phyloP scores from a whole-genome alignment of 2,329 filamentous ascomycete species.

The Pseudogymnoascus sp. region DNA sequence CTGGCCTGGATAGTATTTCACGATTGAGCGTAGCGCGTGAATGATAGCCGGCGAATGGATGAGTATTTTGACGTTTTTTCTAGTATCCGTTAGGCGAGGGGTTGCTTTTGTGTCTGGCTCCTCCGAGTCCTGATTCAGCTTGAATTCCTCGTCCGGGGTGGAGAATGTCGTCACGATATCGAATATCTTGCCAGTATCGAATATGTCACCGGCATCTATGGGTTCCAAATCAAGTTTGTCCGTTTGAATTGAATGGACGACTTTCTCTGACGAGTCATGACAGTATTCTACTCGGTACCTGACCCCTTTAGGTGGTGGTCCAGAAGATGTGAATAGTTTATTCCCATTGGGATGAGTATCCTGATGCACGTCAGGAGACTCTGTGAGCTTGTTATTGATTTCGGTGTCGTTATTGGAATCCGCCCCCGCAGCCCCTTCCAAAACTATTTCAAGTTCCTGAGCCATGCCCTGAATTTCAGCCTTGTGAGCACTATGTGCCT shows the following conservation, averaged over 20 bases:
- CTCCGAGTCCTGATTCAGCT: background rate
- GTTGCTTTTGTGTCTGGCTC: background rate
- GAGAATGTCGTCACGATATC: background rate
- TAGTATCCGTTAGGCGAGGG: background rate
- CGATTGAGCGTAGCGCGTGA: background rate
- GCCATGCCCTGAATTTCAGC: background rate
- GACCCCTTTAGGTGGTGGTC: background rate
- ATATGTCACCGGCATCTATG: background rate
- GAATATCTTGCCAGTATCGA: background rate
- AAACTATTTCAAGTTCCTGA: background rate
- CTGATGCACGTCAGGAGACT: background rate
- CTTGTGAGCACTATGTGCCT: background rate
- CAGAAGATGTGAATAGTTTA: background rate
- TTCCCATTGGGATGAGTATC: background rate
- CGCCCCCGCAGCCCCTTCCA: background rate
- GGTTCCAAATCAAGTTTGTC: background rate
- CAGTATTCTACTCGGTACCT: background rate
- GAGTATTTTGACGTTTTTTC: background rate
- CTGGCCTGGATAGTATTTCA: background rate
- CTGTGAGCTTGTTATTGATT: background rate
- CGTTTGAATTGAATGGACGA: background rate
- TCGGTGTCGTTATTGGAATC: background rate
- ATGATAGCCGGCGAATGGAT: background rate
- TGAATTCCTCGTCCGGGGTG: background rate
- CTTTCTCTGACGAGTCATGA: background rate